Base-by-base conservation (phyloP, 345 rosid genomes). In the Stellera chamaejasme region DNA sequence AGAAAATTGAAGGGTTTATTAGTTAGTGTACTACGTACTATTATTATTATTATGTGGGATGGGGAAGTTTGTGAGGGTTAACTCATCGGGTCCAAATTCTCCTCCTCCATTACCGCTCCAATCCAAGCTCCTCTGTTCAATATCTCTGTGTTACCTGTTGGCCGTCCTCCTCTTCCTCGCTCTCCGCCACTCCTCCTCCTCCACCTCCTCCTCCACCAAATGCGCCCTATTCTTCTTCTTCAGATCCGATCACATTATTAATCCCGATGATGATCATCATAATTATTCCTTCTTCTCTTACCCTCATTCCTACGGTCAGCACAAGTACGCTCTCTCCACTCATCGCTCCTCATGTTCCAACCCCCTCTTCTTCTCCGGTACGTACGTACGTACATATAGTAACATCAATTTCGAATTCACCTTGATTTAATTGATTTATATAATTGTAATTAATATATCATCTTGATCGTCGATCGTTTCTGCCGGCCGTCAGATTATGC, bases 281-380 rank as follows among this genome's bases (percentile, higher is more conserved):
- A n/a, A n/a, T n/a, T n/a, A n/a, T 19, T 19, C 1, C 23, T 79
- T 88, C 55, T 92, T 88, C 79, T 68, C 84, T 3, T 92, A 82
- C 60, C 95, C 95, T 61, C 48, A 75, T 44, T 78, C 90, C 60
- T 92, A 92, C 42, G 93, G 95, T 60, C 77, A 79, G 49, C 95
- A 88, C 82, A 92, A 92, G 69, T 81, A 92, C 50, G 90, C 87
- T 67, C 66, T 86, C 69, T 75, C 87, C 43, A 78, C 97, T 12
- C 77, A 77, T 47, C 83, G 84, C 70, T 58, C 81, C 45, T 59
- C 79, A 41, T 92, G 97, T 65, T 79, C 88, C 50, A 79, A 82
- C 67, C 84, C 93, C 52, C 65, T 86, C 50, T 74, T 43, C 47
- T 86, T 88, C 83, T 74, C 86, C 12, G 97, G 96, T 88, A 50